phyloP scores from a whole-genome alignment of 2,329 filamentous ascomycete genomes.

The Nemania sp. region DNA sequence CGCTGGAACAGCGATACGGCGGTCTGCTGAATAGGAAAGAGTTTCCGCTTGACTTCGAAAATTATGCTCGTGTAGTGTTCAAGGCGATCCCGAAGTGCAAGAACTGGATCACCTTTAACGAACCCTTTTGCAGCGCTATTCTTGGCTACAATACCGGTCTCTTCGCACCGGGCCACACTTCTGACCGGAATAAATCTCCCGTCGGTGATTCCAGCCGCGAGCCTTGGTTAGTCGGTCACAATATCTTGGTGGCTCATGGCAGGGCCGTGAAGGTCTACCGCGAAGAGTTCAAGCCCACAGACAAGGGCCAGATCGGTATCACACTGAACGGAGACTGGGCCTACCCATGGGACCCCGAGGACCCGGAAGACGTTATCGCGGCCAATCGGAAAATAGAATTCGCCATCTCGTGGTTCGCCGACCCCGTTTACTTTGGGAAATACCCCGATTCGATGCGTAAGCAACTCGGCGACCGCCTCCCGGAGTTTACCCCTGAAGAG shows the following conservation, averaged over 20 bases:
- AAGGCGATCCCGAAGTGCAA: slow-evolving; percentile 76
- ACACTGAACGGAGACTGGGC: slow-evolving; percentile 84
- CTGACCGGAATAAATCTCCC: slow-evolving; percentile 70
- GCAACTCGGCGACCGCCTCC: slow-evolving; percentile 79
- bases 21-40: slow-evolving; percentile 80
- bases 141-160: slow-evolving; percentile 78
- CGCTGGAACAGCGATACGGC: slow-evolving; percentile 77
- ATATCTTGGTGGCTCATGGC: slow-evolving; percentile 77
- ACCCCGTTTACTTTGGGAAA: slow-evolving; percentile 82
- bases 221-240: slow-evolving; percentile 83
- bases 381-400: slow-evolving; percentile 84
- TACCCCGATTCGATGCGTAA: slow-evolving; percentile 84
- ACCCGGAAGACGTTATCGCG: slow-evolving; percentile 75
- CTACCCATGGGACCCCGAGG: slow-evolving; percentile 80
- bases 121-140: slow-evolving; percentile 84
- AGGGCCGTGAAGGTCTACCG: slow-evolving; percentile 81
- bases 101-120: slow-evolving; percentile 90
- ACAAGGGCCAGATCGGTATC: slow-evolving; percentile 81
- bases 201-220: slow-evolving; percentile 77
- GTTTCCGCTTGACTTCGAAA: slow-evolving; percentile 79
- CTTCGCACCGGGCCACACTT: slow-evolving; percentile 82
- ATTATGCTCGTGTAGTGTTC: slow-evolving; percentile 79
- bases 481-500: slow-evolving; percentile 75
- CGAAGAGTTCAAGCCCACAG: slow-evolving; percentile 75
- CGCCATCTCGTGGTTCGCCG: slow-evolving; percentile 84